Conservation (phyloP, 2,329 filamentous ascomycete genomes). For the Botrytis aclada region DNA sequence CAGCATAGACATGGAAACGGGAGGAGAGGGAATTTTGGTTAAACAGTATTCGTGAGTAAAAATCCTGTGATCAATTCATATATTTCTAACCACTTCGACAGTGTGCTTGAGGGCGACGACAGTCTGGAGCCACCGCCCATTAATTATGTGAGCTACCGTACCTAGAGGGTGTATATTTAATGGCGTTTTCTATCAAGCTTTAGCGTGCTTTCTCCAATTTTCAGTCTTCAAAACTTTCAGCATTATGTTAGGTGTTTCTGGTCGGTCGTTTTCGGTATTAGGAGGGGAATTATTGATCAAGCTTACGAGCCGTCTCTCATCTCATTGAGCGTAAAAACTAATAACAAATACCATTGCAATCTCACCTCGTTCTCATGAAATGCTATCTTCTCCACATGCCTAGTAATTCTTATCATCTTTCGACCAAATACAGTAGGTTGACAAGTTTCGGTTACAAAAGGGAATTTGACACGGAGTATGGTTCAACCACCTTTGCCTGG, state of each 20-base stretch:
- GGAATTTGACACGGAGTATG: neutral
- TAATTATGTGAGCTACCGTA: slow-evolving; percentile 29
- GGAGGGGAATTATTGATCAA: slow-evolving; percentile 10
- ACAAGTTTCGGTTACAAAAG: neutral
- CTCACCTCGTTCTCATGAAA: neutral
- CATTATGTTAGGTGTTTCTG: slow-evolving; percentile 20
- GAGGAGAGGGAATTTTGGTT: slow-evolving; percentile 85
- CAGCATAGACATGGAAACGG: slow-evolving; percentile 90
- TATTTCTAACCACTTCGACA: slow-evolving; percentile 18
- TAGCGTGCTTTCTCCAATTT: neutral
- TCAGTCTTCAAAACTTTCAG: neutral
- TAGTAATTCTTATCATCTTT: neutral
- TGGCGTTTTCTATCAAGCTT: slow-evolving; percentile 13
- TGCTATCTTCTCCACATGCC: neutral
- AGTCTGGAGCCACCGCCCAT: slow-evolving; percentile 35
- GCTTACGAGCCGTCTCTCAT: slow-evolving; percentile 19
- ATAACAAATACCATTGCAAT: slow-evolving; percentile 12
- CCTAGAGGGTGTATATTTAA: slow-evolving; percentile 14
- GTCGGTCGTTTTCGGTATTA: slow-evolving; percentile 8
- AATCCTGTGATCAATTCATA: neutral
- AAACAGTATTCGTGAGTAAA: slow-evolving; percentile 85
- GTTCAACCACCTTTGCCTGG: neutral
- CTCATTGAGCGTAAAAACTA: slow-evolving; percentile 5
- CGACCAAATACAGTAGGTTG: neutral
- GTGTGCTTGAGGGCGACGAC: slow-evolving; percentile 38